A percentile compares a stretch with the other conserved stretches of the same genome.
Conservation (phyloP, 2,329 filamentous ascomycete species). For the Epichloe sibirici region DNA sequence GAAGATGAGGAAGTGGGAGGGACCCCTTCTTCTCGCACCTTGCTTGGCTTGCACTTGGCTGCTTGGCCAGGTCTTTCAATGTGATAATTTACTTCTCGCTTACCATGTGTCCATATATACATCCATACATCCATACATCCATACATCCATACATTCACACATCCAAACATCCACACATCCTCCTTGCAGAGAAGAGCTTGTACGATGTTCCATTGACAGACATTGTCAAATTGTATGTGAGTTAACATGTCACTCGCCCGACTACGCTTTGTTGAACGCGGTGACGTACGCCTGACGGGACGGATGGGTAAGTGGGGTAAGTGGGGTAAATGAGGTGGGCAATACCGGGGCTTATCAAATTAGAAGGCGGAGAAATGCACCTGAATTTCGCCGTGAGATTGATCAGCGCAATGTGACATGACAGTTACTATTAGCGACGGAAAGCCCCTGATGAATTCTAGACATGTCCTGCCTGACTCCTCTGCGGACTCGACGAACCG, state of each 20-base stretch:
- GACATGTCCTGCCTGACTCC: neutral
- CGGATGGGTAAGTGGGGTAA: neutral
- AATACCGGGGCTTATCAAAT: neutral
- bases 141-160: too few relatives aligned
- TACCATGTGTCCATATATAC: too few relatives aligned
- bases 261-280: neutral
- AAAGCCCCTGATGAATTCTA: neutral
- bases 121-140: too few relatives aligned
- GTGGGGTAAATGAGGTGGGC: neutral
- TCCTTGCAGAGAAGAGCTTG: neutral
- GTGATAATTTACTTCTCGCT: neutral
- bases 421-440: neutral
- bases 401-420: neutral
- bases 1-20: neutral
- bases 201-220: neutral
- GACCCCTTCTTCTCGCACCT: neutral
- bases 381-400: neutral
- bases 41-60: too few relatives aligned
- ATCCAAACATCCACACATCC: neutral
- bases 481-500: neutral
- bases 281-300: slow-evolving; percentile 1
- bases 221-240: neutral
- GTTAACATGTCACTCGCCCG: neutral
- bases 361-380: neutral
- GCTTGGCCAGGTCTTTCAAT: neutral